Evolutionary conservation across 1,139 yeast genomes (phyloP).

Genomic region (Kodamaea arcana): DNA sequence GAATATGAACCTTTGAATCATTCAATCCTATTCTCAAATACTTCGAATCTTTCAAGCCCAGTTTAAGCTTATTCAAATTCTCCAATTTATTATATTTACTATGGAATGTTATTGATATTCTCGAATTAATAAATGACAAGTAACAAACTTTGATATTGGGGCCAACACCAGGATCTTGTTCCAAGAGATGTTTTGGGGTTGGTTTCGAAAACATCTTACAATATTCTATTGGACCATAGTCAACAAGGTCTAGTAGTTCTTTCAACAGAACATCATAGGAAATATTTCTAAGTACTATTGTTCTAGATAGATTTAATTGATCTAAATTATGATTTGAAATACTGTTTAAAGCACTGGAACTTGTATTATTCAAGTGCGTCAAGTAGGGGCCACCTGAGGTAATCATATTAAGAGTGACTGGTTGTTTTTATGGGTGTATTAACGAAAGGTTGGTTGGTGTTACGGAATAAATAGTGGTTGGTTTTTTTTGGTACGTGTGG

Average conservation of each 20-base stretch:
- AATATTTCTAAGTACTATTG: constrained; percentile 33
- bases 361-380: constrained; percentile 13
- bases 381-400: constrained; percentile 18
- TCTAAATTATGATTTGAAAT: constrained; percentile 27
- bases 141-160: constrained; percentile 27
- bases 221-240: constrained; percentile 44
- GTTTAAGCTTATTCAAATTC: constrained; percentile 26
- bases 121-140: constrained; percentile 39
- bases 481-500: too few species aligned
- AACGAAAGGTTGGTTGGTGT: too few species aligned
- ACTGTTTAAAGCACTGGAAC: constrained; percentile 24
- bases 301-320: constrained; percentile 35
- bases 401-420: too few species aligned
- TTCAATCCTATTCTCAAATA: constrained; percentile 30
- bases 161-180: constrained; percentile 12
- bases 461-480: too few species aligned
- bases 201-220: constrained; percentile 33
- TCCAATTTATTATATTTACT: constrained; percentile 28
- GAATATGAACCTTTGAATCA: constrained; percentile 17
- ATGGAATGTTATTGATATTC: constrained; percentile 32
- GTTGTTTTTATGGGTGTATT: too few species aligned
- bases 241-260: constrained; percentile 32
- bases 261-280: constrained; percentile 23
- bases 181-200: constrained; percentile 24
- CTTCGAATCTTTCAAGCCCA: constrained; percentile 25